Percentiles rank a stretch among this genome's conserved stretches.
Conservation (phyloP, 169 alveolate genomes). For the Besnoitia besnoiti region DNA sequence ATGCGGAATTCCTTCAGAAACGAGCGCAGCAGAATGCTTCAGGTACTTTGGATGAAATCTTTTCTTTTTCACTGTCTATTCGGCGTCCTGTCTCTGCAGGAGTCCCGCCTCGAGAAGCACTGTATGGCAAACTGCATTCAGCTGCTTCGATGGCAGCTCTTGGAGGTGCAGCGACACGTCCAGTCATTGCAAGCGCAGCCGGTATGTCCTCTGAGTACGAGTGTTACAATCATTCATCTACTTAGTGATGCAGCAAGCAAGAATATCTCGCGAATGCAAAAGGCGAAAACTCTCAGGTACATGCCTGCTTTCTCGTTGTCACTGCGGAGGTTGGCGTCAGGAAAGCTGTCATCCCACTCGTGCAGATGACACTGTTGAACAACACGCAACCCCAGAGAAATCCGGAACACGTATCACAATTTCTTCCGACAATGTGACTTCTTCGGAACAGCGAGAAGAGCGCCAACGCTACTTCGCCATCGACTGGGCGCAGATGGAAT, state of each 20-base stretch:
- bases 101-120: conserved; percentile 20
- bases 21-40: background rate
- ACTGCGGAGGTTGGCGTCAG: background rate
- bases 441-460: background rate
- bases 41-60: background rate
- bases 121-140: conserved; percentile 42
- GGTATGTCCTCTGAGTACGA: background rate
- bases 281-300: background rate
- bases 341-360: background rate
- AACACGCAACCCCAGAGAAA: background rate
- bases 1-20: conserved; percentile 5
- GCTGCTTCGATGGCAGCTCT: conserved; percentile 37
- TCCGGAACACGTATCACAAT: background rate
- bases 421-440: background rate
- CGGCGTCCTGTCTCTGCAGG: background rate
- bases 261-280: conserved; percentile 12
- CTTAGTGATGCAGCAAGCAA: background rate
- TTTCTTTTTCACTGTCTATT: background rate
- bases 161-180: conserved; percentile 30
- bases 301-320: background rate
- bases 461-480: conserved; percentile 25
- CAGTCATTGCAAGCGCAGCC: conserved; percentile 34
- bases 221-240: background rate
- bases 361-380: background rate
- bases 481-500: conserved; percentile 30